Percentiles rank a stretch among this genome's conserved stretches.
Evolutionary conservation across 306 rosid species (phyloP).

Genomic region (Luffa acutangula): DNA sequence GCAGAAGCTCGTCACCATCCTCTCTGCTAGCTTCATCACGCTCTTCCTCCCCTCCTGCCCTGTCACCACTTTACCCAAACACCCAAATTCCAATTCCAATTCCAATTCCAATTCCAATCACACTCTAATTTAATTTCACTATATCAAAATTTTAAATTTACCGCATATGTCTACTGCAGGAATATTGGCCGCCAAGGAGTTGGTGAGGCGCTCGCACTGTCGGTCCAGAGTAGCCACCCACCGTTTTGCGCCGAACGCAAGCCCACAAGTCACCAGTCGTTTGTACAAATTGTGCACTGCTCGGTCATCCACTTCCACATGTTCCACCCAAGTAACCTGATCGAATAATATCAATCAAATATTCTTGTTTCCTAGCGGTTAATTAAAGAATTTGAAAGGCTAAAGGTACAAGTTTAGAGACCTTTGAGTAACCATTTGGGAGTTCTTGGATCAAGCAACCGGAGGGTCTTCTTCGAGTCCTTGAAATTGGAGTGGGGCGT

Average conservation of each 20-base stretch:
- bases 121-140: too few species aligned
- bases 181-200: conserved; percentile 61
- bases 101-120: too few species aligned
- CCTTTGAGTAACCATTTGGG: conserved; percentile 65
- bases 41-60: conserved; percentile 88
- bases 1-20: conserved; percentile 84
- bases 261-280: conserved; percentile 61
- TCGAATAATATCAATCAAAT: background rate
- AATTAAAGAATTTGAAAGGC: too few species aligned
- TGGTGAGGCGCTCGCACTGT: conserved; percentile 61
- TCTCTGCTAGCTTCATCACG: conserved; percentile 20
- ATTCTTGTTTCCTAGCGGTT: background rate
- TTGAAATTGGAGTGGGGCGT: conserved; percentile 21
- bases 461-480: conserved; percentile 55
- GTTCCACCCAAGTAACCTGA: conserved; percentile 90
- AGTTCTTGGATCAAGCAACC: conserved; percentile 74
- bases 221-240: conserved; percentile 46
- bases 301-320: conserved; percentile 80
- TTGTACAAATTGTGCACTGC: conserved; percentile 72
- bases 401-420: background rate
- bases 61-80: conserved; percentile 40
- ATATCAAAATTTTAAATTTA: background rate
- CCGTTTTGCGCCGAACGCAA: conserved; percentile 84
- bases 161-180: conserved; percentile 45
- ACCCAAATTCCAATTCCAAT: background rate